Percentiles rank a stretch among this genome's conserved stretches.
Evolutionary conservation across 768 basidiomycete species (phyloP).

Genomic region (Dentipellis sp.): DNA sequence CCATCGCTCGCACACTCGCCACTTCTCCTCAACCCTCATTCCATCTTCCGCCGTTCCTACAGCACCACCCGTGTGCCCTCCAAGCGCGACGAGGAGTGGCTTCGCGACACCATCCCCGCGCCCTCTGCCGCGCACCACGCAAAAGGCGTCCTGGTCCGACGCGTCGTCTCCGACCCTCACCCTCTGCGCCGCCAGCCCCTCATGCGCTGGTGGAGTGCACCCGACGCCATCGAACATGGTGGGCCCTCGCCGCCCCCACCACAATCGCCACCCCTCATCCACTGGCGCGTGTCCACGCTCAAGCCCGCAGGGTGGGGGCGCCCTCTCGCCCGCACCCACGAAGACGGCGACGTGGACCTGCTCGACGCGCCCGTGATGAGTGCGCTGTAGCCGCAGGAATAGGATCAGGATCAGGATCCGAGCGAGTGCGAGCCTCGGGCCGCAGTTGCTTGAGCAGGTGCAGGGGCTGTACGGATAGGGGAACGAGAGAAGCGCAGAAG

Average conservation of each 20-base stretch:
- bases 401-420: too few relatives aligned
- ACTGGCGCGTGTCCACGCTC: neutral
- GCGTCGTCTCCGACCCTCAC: neutral
- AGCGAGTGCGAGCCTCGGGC: too few relatives aligned
- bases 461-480: too few relatives aligned
- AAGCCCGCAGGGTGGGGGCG: neutral
- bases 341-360: too few relatives aligned
- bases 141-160: neutral
- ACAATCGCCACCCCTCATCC: neutral
- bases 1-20: slow-evolving; percentile 49
- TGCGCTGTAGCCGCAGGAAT: too few relatives aligned
- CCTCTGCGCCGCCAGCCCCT: neutral
- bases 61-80: slow-evolving; percentile 29
- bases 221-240: neutral
- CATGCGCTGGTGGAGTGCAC: neutral
- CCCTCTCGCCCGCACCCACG: neutral
- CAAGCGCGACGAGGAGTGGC: slow-evolving; percentile 49
- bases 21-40: slow-evolving; percentile 40
- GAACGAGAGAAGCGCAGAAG: too few relatives aligned
- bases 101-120: slow-evolving; percentile 53
- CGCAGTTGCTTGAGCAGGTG: too few relatives aligned
- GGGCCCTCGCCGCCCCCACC: neutral
- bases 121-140: neutral
- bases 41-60: slow-evolving; percentile 35
- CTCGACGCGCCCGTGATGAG: too few relatives aligned